Evolutionary conservation across 306 rosid species (phyloP).

Genomic region (Prunus kanzakura): DNA sequence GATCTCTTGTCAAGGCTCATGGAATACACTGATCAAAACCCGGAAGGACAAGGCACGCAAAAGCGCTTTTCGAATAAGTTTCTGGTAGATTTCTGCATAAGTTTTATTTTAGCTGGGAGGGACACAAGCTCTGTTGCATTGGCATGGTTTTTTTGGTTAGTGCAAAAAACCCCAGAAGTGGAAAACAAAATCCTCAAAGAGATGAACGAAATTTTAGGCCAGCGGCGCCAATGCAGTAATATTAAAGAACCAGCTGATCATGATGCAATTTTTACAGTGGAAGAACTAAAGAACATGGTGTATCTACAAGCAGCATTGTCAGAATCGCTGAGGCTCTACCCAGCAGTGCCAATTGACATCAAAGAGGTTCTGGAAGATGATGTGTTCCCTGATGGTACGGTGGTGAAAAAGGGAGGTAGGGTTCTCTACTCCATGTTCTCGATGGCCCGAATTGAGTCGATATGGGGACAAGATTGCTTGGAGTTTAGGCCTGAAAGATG

Average conservation of each 20-base stretch:
- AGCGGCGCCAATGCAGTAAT: slow-evolving; percentile 1
- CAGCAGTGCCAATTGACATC: slow-evolving; percentile 45
- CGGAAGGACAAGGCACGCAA: neutral
- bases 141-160: slow-evolving; percentile 53
- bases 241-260: neutral
- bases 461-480: slow-evolving; percentile 50
- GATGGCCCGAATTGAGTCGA: slow-evolving; percentile 39
- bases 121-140: slow-evolving; percentile 51
- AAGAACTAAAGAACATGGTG: slow-evolving; percentile 41
- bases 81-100: slow-evolving; percentile 40
- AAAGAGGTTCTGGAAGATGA: slow-evolving; percentile 39
- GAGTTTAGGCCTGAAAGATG: slow-evolving; percentile 54
- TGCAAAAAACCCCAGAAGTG: slow-evolving; percentile 21
- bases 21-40: neutral
- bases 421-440: slow-evolving; percentile 31
- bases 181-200: slow-evolving; percentile 28
- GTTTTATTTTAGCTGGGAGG: slow-evolving; percentile 46
- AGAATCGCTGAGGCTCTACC: slow-evolving; percentile 47
- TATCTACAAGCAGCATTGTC: slow-evolving; percentile 42
- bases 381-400: slow-evolving; percentile 36
- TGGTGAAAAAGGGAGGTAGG: slow-evolving; percentile 32
- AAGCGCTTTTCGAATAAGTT: slow-evolving; percentile 20
- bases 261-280: slow-evolving; percentile 17
- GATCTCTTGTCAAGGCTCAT: slow-evolving; percentile 43
- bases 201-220: slow-evolving; percentile 16